Evolutionary conservation across 164 flowering plant genomes (phyloP).

Genomic region (Echeveria elegans): DNA sequence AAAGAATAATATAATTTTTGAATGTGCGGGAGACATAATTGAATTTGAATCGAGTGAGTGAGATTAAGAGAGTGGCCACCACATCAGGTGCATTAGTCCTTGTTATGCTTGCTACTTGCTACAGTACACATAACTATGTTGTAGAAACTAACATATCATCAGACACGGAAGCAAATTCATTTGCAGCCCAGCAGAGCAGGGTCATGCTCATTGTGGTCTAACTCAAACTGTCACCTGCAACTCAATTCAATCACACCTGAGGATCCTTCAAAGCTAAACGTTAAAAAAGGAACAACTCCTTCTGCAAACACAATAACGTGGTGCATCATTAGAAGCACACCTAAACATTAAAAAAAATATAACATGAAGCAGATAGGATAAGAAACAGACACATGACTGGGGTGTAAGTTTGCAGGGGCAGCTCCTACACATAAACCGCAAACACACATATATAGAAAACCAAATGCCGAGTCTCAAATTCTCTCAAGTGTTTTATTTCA

Average conservation of each 20-base stretch:
- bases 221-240: background rate
- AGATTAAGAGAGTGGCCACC: background rate
- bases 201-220: background rate
- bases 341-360: too few species aligned
- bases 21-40: background rate
- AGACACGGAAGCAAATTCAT: background rate
- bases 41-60: background rate
- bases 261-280: background rate
- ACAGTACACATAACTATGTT: background rate
- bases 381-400: too few species aligned
- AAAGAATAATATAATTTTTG: background rate
- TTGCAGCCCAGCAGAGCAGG: too few species aligned
- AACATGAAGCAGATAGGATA: too few species aligned
- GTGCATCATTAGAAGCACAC: too few species aligned
- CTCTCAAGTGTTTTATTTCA: too few species aligned
- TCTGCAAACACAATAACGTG: too few species aligned
- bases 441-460: too few species aligned
- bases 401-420: too few species aligned
- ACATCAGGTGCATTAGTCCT: background rate
- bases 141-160: background rate
- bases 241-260: background rate
- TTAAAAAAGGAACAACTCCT: too few species aligned
- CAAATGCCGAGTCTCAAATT: too few species aligned
- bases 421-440: too few species aligned
- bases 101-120: background rate